These are phyloP conservation scores for Ophiocordyceps unilateralis DNA, from an alignment of 2,329 filamentous ascomycete genomes.

Conservation along the genomic window DNA sequence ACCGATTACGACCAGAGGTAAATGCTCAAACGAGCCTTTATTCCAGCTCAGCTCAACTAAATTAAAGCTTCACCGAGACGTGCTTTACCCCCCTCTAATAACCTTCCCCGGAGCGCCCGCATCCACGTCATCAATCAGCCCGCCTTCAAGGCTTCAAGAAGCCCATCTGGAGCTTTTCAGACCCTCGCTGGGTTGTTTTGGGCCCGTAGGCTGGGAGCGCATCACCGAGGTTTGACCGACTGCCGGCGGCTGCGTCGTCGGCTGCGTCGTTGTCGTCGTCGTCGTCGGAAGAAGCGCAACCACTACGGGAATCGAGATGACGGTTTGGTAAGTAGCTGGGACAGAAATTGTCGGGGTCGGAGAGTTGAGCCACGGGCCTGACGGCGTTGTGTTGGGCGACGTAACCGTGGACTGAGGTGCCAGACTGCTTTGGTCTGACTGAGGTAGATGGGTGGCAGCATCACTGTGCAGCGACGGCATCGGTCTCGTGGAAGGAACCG, in stretches of 20 bases:
- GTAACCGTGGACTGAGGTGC: too few relatives aligned
- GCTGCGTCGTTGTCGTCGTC: not conserved
- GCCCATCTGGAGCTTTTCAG: slow-evolving; percentile 1
- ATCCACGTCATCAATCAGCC: too few relatives aligned
- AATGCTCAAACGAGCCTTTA: too few relatives aligned
- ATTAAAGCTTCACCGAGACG: too few relatives aligned
- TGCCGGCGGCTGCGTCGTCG: not conserved
- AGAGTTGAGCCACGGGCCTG: not conserved
- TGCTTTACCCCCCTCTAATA: too few relatives aligned
- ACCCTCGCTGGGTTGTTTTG: not conserved
- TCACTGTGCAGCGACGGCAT: not conserved
- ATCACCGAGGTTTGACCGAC: not conserved
- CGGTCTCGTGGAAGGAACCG: not conserved
- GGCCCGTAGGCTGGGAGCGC: not conserved
- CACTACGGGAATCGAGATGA: not conserved
- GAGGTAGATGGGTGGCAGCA: not conserved
- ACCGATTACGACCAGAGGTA: too few relatives aligned
- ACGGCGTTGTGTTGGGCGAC: too few relatives aligned
- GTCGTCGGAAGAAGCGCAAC: not conserved
- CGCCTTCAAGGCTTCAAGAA: not conserved
- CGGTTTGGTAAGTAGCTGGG: not conserved
- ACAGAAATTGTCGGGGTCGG: too few relatives aligned
- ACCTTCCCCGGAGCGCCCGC: too few relatives aligned
- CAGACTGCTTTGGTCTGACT: too few relatives aligned
- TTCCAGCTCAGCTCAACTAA: too few relatives aligned